Percentiles rank a stretch among this genome's conserved stretches.
phyloP scores from a whole-genome alignment of 2,329 filamentous ascomycete genomes.

The Sclerotinia borealis region DNA sequence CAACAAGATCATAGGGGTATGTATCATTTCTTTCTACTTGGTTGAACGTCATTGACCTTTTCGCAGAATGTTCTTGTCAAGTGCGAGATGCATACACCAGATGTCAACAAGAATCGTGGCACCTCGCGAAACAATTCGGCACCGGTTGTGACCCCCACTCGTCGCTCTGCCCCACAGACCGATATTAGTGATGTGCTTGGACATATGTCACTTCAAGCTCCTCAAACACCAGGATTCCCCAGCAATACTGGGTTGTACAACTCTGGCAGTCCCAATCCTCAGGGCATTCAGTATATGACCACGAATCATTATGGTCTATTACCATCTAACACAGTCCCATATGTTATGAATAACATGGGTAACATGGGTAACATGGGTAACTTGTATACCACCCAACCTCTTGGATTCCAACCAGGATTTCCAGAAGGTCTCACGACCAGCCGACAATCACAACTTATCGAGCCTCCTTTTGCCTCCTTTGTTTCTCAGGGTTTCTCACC shows the following conservation, averaged over 20 bases:
- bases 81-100: conserved; percentile 14
- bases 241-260: conserved; percentile 1
- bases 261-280: conserved; percentile 8
- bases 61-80: conserved; percentile 13
- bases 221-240: conserved; percentile 9
- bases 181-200: conserved; percentile 10
- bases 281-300: conserved; percentile 11
- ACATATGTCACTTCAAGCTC: conserved; percentile 10
- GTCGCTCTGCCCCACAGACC: conserved; percentile 2
- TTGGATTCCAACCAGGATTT: conserved; percentile 5
- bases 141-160: conserved; percentile 13
- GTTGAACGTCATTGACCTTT: not conserved
- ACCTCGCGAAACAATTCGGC: not conserved
- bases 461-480: not conserved
- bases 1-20: conserved; percentile 28
- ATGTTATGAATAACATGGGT: conserved; percentile 1
- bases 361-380: conserved; percentile 3
- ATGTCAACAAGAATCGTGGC: conserved; percentile 5
- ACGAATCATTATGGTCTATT: conserved; percentile 4
- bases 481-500: not conserved
- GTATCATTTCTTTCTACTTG: not conserved
- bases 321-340: conserved; percentile 4
- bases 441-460: not conserved
- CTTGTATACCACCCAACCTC: conserved; percentile 11
- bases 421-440: not conserved